Base-by-base conservation (phyloP, 768 basidiomycete genomes). In the Termitomyces sp. region DNA sequence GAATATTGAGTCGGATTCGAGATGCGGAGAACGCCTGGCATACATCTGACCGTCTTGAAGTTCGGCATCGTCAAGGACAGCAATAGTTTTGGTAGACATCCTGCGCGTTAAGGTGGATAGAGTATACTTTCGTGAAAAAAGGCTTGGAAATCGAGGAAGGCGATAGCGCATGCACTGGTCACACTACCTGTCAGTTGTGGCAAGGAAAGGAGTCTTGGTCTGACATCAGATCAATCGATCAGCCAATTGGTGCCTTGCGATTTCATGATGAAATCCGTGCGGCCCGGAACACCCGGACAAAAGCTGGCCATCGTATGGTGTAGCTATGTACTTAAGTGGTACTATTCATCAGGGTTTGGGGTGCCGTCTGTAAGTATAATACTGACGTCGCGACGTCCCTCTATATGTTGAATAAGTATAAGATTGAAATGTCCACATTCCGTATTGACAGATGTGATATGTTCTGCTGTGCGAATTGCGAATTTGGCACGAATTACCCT, bases 1-100 rank as follows among this genome's bases (percentile, higher is more conserved):
- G 20, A 45, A 42, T 18, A 30, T 50, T 51, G 32, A 58, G 43
- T 34, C 7, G 42, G 39, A 33, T 20, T 40, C 26, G 34, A 40
- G 16, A 39, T 20, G 44, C n/a, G 26, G 36, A 9, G 10, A 51
- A 49, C 2, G 8, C 6, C 54, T 43, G 14, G 36, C 63, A 40
- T 67, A 85, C 86, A 88, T 85, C 68, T 87, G 80, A 33, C 88
- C 88, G 76, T 89, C 84, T 62, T 80, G 68, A 55, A 89, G 74
- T 58, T 86, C 82, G 39, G 76, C 69, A 53, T 79, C 80, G 51
- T 83, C 76, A 47, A 87, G 78, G 40, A 88, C 86, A 50, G 83
- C 78, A 48, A 86, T 69, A 0, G 81, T 83, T 65, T 80, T 80
- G 42, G 70, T 63, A 36, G 80, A 72, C 81, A 82, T 84, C 61